Conservation (phyloP, 257 asterid species). For the Orobanche coerulescens region DNA sequence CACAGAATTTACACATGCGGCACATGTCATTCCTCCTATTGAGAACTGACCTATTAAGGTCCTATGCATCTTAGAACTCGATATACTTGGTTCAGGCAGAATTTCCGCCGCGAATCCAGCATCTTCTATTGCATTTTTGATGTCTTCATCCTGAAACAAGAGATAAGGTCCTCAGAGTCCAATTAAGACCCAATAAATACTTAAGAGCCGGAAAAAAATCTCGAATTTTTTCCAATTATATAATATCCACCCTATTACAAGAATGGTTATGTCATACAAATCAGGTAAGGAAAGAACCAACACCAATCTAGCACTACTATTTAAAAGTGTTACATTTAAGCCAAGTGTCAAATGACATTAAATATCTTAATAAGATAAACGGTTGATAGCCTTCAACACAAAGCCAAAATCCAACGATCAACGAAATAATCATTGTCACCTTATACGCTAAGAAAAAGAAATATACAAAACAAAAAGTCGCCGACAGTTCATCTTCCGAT, state of each 20-base stretch:
- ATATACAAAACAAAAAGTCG: not conserved
- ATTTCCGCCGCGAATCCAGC: conserved; percentile 97
- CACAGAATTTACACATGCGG: conserved; percentile 94
- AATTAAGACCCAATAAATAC: conserved; percentile 16
- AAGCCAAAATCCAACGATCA: not conserved
- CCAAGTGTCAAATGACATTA: not conserved
- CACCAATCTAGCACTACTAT: not conserved
- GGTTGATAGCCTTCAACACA: not conserved
- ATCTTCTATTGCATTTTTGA: conserved; percentile 87
- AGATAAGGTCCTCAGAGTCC: conserved; percentile 17
- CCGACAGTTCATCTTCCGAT: conserved; percentile 12
- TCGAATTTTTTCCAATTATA: not conserved
- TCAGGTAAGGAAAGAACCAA: not conserved
- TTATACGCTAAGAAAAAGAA: not conserved
- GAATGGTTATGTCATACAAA: not conserved
- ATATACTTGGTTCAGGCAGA: conserved; percentile 51
- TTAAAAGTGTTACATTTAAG: not conserved
- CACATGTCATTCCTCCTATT: conserved; percentile 99
- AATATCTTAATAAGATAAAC: not conserved
- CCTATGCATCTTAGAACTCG: conserved; percentile 39
- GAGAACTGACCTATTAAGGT: conserved; percentile 77
- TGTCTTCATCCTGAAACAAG: conserved; percentile 68
- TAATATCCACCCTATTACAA: not conserved
- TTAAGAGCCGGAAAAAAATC: not conserved
- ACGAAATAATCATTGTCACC: not conserved